phyloP scores from a whole-genome alignment of 129 eudicot genomes.

The Flaveria bidentis region DNA sequence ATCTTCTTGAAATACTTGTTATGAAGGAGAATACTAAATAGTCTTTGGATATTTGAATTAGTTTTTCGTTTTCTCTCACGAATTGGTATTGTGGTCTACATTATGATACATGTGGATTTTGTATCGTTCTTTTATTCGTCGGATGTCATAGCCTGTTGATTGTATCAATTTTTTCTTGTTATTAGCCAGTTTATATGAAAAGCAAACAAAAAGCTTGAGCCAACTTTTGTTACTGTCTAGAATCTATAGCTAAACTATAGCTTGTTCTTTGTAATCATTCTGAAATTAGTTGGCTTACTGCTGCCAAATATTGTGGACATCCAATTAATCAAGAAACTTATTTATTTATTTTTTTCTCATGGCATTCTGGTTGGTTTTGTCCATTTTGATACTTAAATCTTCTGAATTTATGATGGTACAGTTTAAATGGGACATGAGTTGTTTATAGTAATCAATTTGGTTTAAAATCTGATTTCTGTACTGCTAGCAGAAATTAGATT shows the following conservation, averaged over 20 bases:
- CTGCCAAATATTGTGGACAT: neutral
- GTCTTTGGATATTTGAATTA: constrained; percentile 29
- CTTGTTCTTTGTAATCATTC: constrained; percentile 27
- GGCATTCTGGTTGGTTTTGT: neutral
- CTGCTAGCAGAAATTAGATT: neutral
- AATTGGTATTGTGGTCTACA: constrained; percentile 32
- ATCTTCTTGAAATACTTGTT: constrained; percentile 43
- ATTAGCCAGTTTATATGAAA: constrained; percentile 38
- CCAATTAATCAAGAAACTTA: neutral
- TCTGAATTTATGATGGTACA: neutral
- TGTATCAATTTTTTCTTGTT: constrained; percentile 35
- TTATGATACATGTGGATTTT: constrained; percentile 40
- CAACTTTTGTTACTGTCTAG: constrained; percentile 33
- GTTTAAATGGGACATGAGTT: neutral
- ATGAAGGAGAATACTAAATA: constrained; percentile 6
- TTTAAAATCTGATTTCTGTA: neutral
- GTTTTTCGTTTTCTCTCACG: constrained; percentile 29
- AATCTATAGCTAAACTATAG: constrained; percentile 17
- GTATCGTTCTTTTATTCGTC: constrained; percentile 40
- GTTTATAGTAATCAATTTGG: neutral
- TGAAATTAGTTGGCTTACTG: constrained; percentile 23
- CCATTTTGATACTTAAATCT: neutral
- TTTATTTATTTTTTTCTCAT: no score
- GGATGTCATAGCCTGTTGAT: constrained; percentile 38
- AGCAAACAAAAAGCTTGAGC: constrained; percentile 35